These are phyloP conservation scores for Talaromyces verruculosus DNA, from an alignment of 2,329 filamentous ascomycete genomes.

Conservation along the genomic window DNA sequence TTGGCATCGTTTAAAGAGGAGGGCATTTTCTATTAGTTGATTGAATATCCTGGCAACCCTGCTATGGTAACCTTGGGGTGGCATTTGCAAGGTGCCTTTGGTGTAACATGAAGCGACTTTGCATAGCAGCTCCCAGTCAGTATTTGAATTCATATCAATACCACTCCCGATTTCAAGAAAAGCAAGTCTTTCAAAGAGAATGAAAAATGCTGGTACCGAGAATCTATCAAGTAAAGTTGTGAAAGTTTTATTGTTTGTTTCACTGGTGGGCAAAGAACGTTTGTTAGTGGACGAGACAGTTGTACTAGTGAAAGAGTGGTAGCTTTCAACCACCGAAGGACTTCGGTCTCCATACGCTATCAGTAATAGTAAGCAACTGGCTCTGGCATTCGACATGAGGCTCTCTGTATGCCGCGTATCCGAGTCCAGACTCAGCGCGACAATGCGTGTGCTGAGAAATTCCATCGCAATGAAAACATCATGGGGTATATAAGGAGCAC, in stretches of 20 bases:
- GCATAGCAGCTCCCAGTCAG: conserved; percentile 17
- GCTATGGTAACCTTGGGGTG: conserved; percentile 19
- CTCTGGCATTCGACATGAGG: conserved; percentile 17
- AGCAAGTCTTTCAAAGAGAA: conserved; percentile 15
- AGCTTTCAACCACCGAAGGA: conserved; percentile 10
- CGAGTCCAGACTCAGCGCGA: conserved; percentile 7
- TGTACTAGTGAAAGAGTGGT: background rate
- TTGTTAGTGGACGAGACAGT: background rate
- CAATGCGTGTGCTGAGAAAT: background rate
- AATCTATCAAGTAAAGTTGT: conserved; percentile 18
- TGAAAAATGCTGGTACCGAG: conserved; percentile 19
- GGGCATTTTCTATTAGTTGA: conserved; percentile 13
- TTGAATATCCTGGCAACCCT: conserved; percentile 20
- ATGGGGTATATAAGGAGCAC: background rate
- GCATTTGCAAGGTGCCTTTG: conserved; percentile 13
- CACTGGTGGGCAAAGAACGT: background rate
- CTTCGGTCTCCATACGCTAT: conserved; percentile 19
- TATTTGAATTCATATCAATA: background rate
- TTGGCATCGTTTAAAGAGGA: conserved; percentile 7
- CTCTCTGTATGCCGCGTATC: conserved; percentile 14
- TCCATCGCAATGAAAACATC: background rate
- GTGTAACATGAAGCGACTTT: conserved; percentile 20
- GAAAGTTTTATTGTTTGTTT: conserved; percentile 2
- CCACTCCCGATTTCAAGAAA: background rate
- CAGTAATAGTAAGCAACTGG: conserved; percentile 21